Evolutionary conservation across 768 basidiomycete genomes (phyloP).

Genomic region (Neoboletus subvelutipes): DNA sequence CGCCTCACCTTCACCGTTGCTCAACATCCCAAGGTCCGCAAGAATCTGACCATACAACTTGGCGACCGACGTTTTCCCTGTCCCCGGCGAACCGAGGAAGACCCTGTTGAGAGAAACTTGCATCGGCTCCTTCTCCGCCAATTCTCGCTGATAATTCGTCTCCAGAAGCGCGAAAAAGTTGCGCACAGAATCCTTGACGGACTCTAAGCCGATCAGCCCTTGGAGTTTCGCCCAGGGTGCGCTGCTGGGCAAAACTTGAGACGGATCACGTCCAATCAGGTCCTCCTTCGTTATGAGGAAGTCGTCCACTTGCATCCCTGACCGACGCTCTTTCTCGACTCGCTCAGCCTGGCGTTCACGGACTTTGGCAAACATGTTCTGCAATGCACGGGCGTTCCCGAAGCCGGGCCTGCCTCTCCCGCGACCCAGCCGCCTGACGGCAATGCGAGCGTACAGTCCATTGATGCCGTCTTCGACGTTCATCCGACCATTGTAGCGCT

Average conservation of each 20-base stretch:
- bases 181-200: slow-evolving; percentile 58
- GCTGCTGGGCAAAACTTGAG: slow-evolving; percentile 44
- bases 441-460: slow-evolving; percentile 58
- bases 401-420: slow-evolving; percentile 60
- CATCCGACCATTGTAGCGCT: slow-evolving; percentile 51
- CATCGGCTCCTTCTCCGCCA: slow-evolving; percentile 52
- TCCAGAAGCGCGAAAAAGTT: slow-evolving; percentile 47
- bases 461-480: slow-evolving; percentile 53
- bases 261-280: slow-evolving; percentile 65
- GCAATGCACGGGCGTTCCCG: slow-evolving; percentile 66
- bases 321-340: slow-evolving; percentile 40
- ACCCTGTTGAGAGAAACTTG: slow-evolving; percentile 60
- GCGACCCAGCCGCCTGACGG: slow-evolving; percentile 59
- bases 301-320: slow-evolving; percentile 47
- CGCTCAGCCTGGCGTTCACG: slow-evolving; percentile 54
- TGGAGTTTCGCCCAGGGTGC: slow-evolving; percentile 54
- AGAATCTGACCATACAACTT: slow-evolving; percentile 66
- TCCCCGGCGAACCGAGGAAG: slow-evolving; percentile 69
- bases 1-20: slow-evolving; percentile 65
- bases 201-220: slow-evolving; percentile 49
- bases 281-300: slow-evolving; percentile 54
- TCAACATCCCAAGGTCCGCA: slow-evolving; percentile 60
- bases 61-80: slow-evolving; percentile 72
- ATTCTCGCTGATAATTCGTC: slow-evolving; percentile 60
- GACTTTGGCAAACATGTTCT: slow-evolving; percentile 49